Percentiles rank a stretch among this genome's conserved stretches.
Evolutionary conservation across 306 rosid species (phyloP).

Genomic region (Citrullus amarus): DNA sequence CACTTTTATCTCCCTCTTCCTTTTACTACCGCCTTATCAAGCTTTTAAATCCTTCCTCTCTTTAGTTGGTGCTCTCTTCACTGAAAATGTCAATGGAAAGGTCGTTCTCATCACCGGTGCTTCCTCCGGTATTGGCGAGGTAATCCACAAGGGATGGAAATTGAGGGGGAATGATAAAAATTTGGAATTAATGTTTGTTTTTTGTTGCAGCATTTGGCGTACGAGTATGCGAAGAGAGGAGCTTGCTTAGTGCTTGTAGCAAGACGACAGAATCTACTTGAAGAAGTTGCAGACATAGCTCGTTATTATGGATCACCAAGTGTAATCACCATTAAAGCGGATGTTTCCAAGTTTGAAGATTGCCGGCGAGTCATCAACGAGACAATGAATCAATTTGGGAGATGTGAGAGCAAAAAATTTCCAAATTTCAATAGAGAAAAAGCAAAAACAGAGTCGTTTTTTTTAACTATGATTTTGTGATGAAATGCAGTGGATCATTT

Average conservation of each 20-base stretch:
- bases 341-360: conserved; percentile 45
- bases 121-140: conserved; percentile 55
- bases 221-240: conserved; percentile 59
- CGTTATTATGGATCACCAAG: conserved; percentile 37
- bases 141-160: background rate
- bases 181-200: background rate
- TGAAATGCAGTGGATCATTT: conserved; percentile 56
- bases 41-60: conserved; percentile 28
- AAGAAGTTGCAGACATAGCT: conserved; percentile 36
- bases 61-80: conserved; percentile 16
- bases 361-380: conserved; percentile 40
- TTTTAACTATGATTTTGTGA: background rate
- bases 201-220: conserved; percentile 43
- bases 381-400: conserved; percentile 39
- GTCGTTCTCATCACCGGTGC: conserved; percentile 67
- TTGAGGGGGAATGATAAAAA: background rate
- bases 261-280: conserved; percentile 27
- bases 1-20: conserved; percentile 40
- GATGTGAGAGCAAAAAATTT: conserved; percentile 15
- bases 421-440: background rate
- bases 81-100: conserved; percentile 40
- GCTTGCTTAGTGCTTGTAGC: conserved; percentile 48
- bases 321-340: conserved; percentile 35
- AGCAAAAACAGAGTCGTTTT: background rate
- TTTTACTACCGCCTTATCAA: conserved; percentile 40